phyloP scores from a whole-genome alignment of 495 filamentous ascomycete species.

The Aspergillus olivimuriae region DNA sequence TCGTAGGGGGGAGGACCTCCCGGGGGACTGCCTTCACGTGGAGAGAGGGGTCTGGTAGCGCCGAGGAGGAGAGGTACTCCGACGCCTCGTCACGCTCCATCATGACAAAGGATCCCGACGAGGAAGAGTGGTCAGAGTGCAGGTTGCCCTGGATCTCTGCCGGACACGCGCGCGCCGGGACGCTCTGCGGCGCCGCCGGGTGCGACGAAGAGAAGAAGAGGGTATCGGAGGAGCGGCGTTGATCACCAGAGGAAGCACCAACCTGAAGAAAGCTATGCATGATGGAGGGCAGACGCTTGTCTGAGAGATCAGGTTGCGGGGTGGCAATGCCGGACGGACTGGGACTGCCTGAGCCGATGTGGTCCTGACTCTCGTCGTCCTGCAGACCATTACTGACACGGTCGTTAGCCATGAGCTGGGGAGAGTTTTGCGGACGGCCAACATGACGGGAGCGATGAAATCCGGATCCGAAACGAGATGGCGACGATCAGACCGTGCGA shows the following conservation, averaged over 20 bases:
- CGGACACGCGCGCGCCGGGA: slow-evolving; percentile 14
- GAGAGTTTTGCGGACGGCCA: neutral
- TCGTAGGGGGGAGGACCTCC: slow-evolving; percentile 22
- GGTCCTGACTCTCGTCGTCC: slow-evolving; percentile 66
- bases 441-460: neutral
- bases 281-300: slow-evolving; percentile 87
- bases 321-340: slow-evolving; percentile 83
- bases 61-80: slow-evolving; percentile 18
- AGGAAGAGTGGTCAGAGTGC: slow-evolving; percentile 17
- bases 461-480: neutral
- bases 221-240: slow-evolving; percentile 46
- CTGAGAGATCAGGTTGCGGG: slow-evolving; percentile 78
- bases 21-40: slow-evolving; percentile 14
- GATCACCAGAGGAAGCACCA: slow-evolving; percentile 61
- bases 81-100: slow-evolving; percentile 34
- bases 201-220: slow-evolving; percentile 34
- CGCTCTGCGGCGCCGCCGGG: slow-evolving; percentile 35
- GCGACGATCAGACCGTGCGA: neutral
- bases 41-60: slow-evolving; percentile 13
- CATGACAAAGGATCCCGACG: slow-evolving; percentile 34
- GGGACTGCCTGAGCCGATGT: slow-evolving; percentile 69
- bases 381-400: slow-evolving; percentile 26
- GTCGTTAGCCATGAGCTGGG: slow-evolving; percentile 19
- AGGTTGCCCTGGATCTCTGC: slow-evolving; percentile 14
- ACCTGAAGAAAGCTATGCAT: slow-evolving; percentile 97